phyloP scores from a whole-genome alignment of 169 alveolate species.

The Eimeria praecox region DNA sequence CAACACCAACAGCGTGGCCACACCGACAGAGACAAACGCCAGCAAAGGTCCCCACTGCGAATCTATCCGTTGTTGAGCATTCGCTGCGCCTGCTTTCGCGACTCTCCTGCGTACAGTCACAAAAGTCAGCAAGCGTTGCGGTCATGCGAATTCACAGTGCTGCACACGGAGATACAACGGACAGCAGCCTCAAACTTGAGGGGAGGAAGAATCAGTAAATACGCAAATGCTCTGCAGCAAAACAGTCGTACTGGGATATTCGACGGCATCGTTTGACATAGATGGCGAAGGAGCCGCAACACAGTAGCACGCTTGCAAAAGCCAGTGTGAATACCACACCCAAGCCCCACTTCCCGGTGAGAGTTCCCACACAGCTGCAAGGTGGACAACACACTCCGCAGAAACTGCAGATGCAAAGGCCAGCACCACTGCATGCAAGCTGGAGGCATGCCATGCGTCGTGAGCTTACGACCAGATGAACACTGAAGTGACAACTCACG shows the following conservation, averaged over 20 bases:
- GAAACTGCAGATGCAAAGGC: not conserved
- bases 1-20: constrained; percentile 55
- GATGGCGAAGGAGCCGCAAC: constrained; percentile 63
- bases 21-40: constrained; percentile 57
- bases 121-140: not conserved
- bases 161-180: not conserved
- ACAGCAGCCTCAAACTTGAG: not conserved
- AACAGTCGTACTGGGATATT: constrained; percentile 40
- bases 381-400: constrained; percentile 13
- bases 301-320: constrained; percentile 38
- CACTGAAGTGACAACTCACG: constrained; percentile 43
- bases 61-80: constrained; percentile 52
- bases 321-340: constrained; percentile 56
- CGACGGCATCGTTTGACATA: constrained; percentile 67
- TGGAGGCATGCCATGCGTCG: not conserved
- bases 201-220: not conserved
- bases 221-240: not conserved
- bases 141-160: not conserved
- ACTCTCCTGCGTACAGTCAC: constrained; percentile 33
- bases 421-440: not conserved
- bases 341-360: constrained; percentile 54
- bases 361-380: constrained; percentile 67
- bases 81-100: constrained; percentile 66
- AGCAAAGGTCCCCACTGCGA: constrained; percentile 61
- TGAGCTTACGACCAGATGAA: not conserved